phyloP scores from a whole-genome alignment of 2,329 filamentous ascomycete genomes.

The Colletotrichum liriopes region DNA sequence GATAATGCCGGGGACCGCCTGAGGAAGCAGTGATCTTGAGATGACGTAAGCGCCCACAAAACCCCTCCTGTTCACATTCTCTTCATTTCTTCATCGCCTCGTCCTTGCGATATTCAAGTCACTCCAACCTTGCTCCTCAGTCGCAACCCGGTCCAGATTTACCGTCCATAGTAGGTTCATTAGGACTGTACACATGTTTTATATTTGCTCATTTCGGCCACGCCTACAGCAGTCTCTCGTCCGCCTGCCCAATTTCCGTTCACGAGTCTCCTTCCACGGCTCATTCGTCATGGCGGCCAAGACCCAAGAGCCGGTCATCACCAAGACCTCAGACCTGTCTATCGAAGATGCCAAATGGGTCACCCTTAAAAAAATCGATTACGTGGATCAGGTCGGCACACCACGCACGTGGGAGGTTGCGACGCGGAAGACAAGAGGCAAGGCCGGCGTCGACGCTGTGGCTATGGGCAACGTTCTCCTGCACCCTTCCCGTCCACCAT shows the following conservation, averaged over 20 bases:
- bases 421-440: constrained; percentile 70
- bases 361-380: constrained; percentile 70
- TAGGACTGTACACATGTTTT: neutral
- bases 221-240: neutral
- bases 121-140: neutral
- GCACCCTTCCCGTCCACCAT: constrained; percentile 58
- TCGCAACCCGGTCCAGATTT: neutral
- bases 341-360: constrained; percentile 70
- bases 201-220: neutral
- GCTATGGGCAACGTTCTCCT: constrained; percentile 74
- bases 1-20: no score
- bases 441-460: constrained; percentile 72
- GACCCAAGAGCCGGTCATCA: constrained; percentile 63
- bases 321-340: constrained; percentile 62
- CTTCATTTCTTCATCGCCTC: neutral
- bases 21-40: neutral
- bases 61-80: neutral
- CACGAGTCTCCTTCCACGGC: neutral
- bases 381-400: constrained; percentile 69
- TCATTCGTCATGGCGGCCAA: constrained; percentile 54
- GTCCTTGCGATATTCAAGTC: neutral
- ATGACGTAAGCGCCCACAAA: neutral
- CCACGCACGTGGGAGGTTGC: constrained; percentile 73
- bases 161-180: neutral
- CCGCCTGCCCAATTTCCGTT: neutral